Base-by-base conservation (phyloP, 495 filamentous ascomycete genomes). In the Tetracladium marchalianum region DNA sequence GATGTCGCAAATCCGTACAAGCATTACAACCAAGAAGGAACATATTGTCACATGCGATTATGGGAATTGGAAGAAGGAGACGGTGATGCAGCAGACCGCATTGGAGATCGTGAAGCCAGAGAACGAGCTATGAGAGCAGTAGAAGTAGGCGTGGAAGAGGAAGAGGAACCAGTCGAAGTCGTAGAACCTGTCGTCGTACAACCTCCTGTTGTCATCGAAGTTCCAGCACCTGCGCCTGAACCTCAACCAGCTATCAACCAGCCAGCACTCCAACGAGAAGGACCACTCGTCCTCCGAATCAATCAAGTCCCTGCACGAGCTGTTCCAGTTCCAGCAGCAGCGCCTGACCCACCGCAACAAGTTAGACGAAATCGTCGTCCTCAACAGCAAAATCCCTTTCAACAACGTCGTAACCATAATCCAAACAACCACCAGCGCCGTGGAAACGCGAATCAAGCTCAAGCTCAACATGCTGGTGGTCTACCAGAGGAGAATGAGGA, bases 1-100 rank as follows among this genome's bases (percentile, higher is more conserved):
- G 67, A 77, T 15, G 74, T 81, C 2, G 67, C 62, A 13, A 90
- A 96, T 50, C 90, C 92, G 9, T 98, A 96, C 52, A 62, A 68
- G 39, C 92, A 98, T 60, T 98, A 87, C 67, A 96, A 95, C 56
- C 76, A 77, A 1, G 53, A 58, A 34, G 66, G 72, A 0, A 83
- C 68, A 19, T 52, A 56, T 6, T 96, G 92, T 60, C 95, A 79
- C 55, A 82, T 83, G 72, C 77, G 85, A 4, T 70, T 98, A 1
- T 95, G 87, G 89, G 90, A 95, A 57, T 56, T 95, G 44, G 89
- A 90, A 65, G 75, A 72, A 17, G 88, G 88, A 0, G 90, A 95
- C 59, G 85, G 85, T 6, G 75, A 71, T 7, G 69, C 78, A 38
- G 72, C 72, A 68, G 1, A 55, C 62, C n/a, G 73, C 59, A 0